phyloP scores from a whole-genome alignment of 257 asterid genomes.

The Echium plantagineum region DNA sequence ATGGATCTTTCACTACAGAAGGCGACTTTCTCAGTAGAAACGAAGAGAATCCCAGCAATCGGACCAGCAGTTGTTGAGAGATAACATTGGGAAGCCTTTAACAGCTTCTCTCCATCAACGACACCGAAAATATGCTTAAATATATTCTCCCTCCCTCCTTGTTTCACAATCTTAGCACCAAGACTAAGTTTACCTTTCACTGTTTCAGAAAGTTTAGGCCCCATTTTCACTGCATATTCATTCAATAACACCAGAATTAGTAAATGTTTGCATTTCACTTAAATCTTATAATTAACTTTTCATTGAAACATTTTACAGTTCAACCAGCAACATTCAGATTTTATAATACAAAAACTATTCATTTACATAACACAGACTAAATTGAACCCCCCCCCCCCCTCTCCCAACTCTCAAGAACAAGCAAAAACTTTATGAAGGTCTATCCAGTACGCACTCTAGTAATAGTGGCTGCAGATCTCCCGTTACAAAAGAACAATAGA shows the following conservation, averaged over 20 bases:
- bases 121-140: conserved; percentile 45
- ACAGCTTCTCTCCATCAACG: conserved; percentile 39
- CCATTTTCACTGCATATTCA: conserved; percentile 42
- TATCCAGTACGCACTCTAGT: too few species aligned
- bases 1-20: conserved; percentile 84
- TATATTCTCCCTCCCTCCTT: conserved; percentile 70
- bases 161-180: conserved; percentile 53
- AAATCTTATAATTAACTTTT: not conserved
- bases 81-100: conserved; percentile 87
- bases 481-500: too few species aligned
- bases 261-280: not conserved
- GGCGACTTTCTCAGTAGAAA: conserved; percentile 50
- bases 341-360: too few species aligned
- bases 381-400: not conserved
- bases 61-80: conserved; percentile 84
- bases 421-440: too few species aligned
- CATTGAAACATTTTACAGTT: too few species aligned
- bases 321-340: not conserved
- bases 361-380: not conserved
- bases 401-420: too few species aligned
- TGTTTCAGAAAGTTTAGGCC: conserved; percentile 62
- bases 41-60: conserved; percentile 68
- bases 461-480: too few species aligned
- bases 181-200: conserved; percentile 75
- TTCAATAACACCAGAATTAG: not conserved